Evolutionary conservation across 2,329 filamentous ascomycete genomes (phyloP).

Genomic region (Trichoderma aggressivum): DNA sequence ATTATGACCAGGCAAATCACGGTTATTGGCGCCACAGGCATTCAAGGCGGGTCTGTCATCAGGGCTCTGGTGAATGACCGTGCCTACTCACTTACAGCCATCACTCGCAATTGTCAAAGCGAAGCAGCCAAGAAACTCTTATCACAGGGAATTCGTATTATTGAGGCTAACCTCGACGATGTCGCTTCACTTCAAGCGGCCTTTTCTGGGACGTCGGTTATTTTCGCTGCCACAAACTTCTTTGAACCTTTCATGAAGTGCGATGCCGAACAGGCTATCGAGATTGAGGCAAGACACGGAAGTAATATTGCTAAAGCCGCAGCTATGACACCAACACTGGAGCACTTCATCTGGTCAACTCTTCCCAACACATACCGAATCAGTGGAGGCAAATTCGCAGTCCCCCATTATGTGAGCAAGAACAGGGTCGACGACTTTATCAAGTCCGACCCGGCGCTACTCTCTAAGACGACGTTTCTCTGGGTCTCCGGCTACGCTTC

Average conservation of each 20-base stretch:
- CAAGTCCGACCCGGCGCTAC: neutral
- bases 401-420: neutral
- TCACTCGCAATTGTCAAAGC: neutral
- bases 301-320: neutral
- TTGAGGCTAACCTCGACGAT: neutral
- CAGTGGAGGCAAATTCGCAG: neutral
- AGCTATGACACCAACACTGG: neutral
- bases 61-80: neutral
- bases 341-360: neutral
- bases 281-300: constrained; percentile 25
- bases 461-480: neutral
- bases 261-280: neutral
- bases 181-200: neutral
- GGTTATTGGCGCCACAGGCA: neutral
- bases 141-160: neutral
- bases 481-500: neutral
- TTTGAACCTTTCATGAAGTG: neutral
- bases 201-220: neutral
- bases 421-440: neutral
- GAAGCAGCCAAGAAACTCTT: neutral
- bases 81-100: neutral
- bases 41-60: neutral
- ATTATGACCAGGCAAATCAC: neutral
- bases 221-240: neutral
- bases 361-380: neutral